Evolutionary conservation across 2,329 filamentous ascomycete species (phyloP).

Genomic region (Ploettnerulaceae sp.): DNA sequence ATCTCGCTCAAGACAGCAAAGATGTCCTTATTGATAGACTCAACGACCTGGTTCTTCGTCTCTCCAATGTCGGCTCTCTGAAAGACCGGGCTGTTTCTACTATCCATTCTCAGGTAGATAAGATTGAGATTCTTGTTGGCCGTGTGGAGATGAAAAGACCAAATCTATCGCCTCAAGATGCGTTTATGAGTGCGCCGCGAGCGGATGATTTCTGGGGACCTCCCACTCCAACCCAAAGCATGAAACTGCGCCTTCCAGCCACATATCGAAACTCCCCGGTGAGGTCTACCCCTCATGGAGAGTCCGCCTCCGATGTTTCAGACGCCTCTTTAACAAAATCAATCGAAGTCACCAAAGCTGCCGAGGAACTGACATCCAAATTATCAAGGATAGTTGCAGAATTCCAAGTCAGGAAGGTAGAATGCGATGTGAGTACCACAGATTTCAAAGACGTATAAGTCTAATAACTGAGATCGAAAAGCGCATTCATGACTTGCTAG

Average conservation of each 20-base stretch:
- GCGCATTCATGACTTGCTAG: conserved; percentile 58
- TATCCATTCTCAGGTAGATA: conserved; percentile 36
- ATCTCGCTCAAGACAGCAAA: conserved; percentile 30
- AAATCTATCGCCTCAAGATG: not conserved
- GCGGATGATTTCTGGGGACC: conserved; percentile 26
- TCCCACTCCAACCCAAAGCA: conserved; percentile 21
- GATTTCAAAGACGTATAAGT: not conserved
- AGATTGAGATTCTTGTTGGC: conserved; percentile 33
- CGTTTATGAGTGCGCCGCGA: conserved; percentile 6
- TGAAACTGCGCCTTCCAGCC: conserved; percentile 20
- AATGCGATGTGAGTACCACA: conserved; percentile 48
- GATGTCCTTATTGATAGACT: conserved; percentile 34
- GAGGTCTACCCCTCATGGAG: not conserved
- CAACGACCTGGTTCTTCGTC: conserved; percentile 32
- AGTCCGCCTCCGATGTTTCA: too few species aligned
- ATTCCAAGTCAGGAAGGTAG: conserved; percentile 52
- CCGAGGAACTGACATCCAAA: conserved; percentile 45
- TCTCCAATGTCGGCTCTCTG: conserved; percentile 29
- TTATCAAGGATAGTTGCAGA: conserved; percentile 46
- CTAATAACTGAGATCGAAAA: conserved; percentile 29
- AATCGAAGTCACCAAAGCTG: conserved; percentile 35
- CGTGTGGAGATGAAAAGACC: conserved; percentile 1
- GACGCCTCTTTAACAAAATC: conserved; percentile 31
- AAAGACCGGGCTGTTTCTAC: conserved; percentile 30
- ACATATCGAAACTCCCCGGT: not conserved